A percentile compares a stretch with the other conserved stretches of the same genome.
Evolutionary conservation across 768 basidiomycete genomes (phyloP).

Genomic region (Tulasnella sp.): DNA sequence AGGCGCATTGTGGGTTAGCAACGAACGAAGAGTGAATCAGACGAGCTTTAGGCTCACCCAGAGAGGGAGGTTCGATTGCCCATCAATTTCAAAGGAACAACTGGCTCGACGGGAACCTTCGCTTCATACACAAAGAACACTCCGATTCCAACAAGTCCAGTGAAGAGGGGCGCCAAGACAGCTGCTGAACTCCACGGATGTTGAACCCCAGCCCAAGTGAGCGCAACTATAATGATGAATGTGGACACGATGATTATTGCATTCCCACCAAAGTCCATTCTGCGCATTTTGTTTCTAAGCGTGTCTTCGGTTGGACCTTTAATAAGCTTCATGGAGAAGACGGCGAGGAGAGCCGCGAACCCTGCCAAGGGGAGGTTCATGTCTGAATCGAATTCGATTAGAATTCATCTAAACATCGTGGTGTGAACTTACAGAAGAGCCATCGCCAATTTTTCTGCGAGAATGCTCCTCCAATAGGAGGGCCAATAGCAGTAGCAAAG

Average conservation of each 20-base stretch:
- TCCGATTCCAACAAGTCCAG: constrained; percentile 46
- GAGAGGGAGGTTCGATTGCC: constrained; percentile 44
- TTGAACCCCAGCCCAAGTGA: constrained; percentile 50
- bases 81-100: constrained; percentile 43
- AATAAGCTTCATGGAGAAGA: too few species aligned
- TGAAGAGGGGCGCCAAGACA: constrained; percentile 50
- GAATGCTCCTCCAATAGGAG: constrained; percentile 37
- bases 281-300: too few species aligned
- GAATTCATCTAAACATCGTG: too few species aligned
- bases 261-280: constrained; percentile 47
- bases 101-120: background rate
- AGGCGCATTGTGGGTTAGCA: too few species aligned
- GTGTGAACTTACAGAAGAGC: too few species aligned
- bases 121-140: constrained; percentile 29
- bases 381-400: too few species aligned
- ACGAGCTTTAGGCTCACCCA: constrained; percentile 37
- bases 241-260: constrained; percentile 41
- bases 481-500: too few species aligned
- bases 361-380: too few species aligned
- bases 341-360: too few species aligned
- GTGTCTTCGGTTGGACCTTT: too few species aligned
- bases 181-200: constrained; percentile 49
- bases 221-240: constrained; percentile 47
- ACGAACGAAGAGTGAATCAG: background rate
- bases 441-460: constrained; percentile 47